These are phyloP conservation scores for Mycena amicta DNA, from an alignment of 768 basidiomycete genomes.

Conservation along the genomic window DNA sequence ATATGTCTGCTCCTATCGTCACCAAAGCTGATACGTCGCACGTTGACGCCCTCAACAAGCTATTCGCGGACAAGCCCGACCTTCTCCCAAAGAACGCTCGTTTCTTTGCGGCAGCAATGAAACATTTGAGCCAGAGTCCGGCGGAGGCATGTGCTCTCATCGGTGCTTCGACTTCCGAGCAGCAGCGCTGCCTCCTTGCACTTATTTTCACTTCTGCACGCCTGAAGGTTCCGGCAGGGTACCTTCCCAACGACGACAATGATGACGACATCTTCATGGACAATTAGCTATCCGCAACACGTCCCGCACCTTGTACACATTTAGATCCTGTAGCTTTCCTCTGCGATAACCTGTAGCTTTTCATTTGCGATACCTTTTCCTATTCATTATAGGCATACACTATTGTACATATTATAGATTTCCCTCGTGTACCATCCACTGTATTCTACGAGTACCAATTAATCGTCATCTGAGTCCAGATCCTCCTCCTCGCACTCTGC, in stretches of 20 bases:
- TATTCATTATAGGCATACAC: background rate
- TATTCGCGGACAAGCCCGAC: background rate
- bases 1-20: conserved; percentile 14
- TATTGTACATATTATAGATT: too few relatives aligned
- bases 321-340: too few relatives aligned
- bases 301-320: too few relatives aligned
- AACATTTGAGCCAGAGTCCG: background rate
- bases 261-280: too few relatives aligned
- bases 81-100: conserved; percentile 8
- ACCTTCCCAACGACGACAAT: background rate
- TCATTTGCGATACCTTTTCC: too few relatives aligned
- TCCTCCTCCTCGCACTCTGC: background rate
- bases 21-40: conserved; percentile 12
- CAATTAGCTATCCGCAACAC: too few relatives aligned
- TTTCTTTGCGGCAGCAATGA: background rate
- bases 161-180: background rate
- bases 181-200: background rate
- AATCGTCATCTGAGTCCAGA: background rate
- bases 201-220: background rate
- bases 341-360: too few relatives aligned
- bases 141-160: conserved; percentile 1
- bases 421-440: background rate
- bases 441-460: background rate
- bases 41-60: conserved; percentile 7
- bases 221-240: background rate